Evolutionary conservation across 2,329 filamentous ascomycete genomes (phyloP).

Genomic region (Aspergillus neoniger): DNA sequence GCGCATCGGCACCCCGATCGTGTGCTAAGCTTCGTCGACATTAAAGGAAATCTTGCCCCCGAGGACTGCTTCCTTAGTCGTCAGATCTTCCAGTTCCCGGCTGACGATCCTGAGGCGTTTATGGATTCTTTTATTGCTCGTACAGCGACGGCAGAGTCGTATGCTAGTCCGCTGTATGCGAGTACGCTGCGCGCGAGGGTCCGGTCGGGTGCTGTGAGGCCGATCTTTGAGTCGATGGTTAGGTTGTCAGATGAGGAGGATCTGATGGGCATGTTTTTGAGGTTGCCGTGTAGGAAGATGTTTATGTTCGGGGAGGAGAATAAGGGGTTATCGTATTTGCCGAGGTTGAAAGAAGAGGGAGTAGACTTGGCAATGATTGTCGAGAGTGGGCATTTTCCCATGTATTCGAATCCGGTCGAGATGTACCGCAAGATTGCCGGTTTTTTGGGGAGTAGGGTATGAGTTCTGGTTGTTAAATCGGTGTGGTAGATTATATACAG

Average conservation of each 20-base stretch:
- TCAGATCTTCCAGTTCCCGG: constrained; percentile 25
- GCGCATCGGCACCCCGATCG: constrained; percentile 16
- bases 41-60: constrained; percentile 28
- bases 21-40: constrained; percentile 27
- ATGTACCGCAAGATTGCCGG: constrained; percentile 25
- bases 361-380: constrained; percentile 28
- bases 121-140: constrained; percentile 23
- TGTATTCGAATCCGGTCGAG: constrained; percentile 32
- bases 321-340: constrained; percentile 23
- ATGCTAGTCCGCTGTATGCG: constrained; percentile 24
- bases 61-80: constrained; percentile 31
- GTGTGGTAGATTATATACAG: neutral
- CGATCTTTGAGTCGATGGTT: constrained; percentile 31
- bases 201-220: constrained; percentile 18
- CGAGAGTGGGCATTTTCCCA: constrained; percentile 28
- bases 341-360: constrained; percentile 11
- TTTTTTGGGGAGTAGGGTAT: constrained; percentile 14
- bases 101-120: constrained; percentile 19
- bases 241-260: constrained; percentile 24
- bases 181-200: constrained; percentile 21
- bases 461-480: neutral
- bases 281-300: constrained; percentile 21
- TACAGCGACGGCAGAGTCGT: constrained; percentile 14
- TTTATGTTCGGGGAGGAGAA: constrained; percentile 29
- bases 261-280: constrained; percentile 21